Base-by-base conservation (phyloP, 176 grass and related monocot species). In the Aegilops bicornis region DNA sequence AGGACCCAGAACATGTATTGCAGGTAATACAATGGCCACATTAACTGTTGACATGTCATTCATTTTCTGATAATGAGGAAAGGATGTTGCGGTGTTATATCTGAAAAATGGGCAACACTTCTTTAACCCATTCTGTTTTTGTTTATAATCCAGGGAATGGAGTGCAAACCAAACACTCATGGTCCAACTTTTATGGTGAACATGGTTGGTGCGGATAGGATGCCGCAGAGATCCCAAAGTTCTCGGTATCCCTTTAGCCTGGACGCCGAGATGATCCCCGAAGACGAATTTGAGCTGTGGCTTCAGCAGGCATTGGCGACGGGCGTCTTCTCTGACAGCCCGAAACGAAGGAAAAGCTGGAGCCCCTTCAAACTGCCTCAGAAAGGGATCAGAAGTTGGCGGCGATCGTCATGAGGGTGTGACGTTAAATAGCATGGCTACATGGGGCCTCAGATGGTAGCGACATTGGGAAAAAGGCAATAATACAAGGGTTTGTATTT, bases 301-400 rank as follows among this genome's bases (percentile, higher is more conserved):
- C 86, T 99, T 86, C 92, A 99, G 79, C 97, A 99, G 86, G 94
- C 97, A 58, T 50, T 97, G 80, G 97, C 94, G 42, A 90, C 94
- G 37, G 94, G 92, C 3, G 86, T 99, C 56, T 99, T 99, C 48
- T 58, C 94, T 64, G 94, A 99, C 82, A 97, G 89, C 73, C 94
- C 97, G n/a, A 97, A 93, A 62, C 97, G 91, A 25, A 93, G 94
- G 68, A 97, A 96, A 86, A 99, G 97, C 83, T 99, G 97, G 97
- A 93, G 92, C 54, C 92, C 97, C 4, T 99, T 99, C 78, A 99
- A 99, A 45, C 73, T 99, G 25, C 89, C 91, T 62, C 92, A 99
- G 62, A 99, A 97, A 89, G 91, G 97, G 54, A 93, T 93, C 23
- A 97, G 90, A 80, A 77, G 81, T 62, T 97, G 94, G 97, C 82